Evolutionary conservation across 495 filamentous ascomycete genomes (phyloP).

Genomic region (Pyronema domesticum): DNA sequence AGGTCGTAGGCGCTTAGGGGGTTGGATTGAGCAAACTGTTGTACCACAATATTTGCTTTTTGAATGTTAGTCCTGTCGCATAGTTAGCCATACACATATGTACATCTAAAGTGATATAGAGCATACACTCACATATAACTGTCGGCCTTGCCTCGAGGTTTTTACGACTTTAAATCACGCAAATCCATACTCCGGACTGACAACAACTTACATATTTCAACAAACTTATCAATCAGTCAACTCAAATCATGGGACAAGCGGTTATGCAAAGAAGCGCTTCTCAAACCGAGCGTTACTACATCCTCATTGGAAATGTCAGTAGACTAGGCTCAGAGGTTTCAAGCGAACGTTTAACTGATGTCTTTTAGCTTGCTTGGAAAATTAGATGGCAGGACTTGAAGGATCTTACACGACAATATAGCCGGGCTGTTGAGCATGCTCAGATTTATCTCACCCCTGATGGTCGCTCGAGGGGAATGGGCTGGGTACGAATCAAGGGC

Average conservation of each 20-base stretch:
- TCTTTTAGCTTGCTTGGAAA: conserved; percentile 13
- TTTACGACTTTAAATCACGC: too few relatives aligned
- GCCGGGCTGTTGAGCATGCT: conserved; percentile 8
- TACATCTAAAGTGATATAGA: too few relatives aligned
- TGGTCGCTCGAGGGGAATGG: conserved; percentile 10
- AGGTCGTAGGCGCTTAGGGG: too few relatives aligned
- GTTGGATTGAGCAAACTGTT: too few relatives aligned
- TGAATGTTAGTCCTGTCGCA: too few relatives aligned
- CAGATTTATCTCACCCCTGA: conserved; percentile 6
- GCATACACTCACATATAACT: too few relatives aligned
- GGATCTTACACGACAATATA: conserved; percentile 11
- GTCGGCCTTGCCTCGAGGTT: too few relatives aligned
- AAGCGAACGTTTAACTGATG: background rate
- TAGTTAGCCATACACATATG: too few relatives aligned
- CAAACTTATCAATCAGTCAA: too few relatives aligned
- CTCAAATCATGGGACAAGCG: background rate
- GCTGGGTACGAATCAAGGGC: conserved; percentile 11
- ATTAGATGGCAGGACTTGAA: conserved; percentile 16
- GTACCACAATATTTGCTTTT: too few relatives aligned
- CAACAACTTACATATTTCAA: too few relatives aligned
- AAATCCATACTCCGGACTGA: too few relatives aligned
- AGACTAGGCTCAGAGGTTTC: background rate
- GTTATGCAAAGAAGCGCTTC: background rate
- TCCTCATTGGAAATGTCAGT: background rate
- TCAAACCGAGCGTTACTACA: background rate